phyloP scores from a whole-genome alignment of 2,329 filamentous ascomycete genomes.

The Pseudopithomyces maydicus region DNA sequence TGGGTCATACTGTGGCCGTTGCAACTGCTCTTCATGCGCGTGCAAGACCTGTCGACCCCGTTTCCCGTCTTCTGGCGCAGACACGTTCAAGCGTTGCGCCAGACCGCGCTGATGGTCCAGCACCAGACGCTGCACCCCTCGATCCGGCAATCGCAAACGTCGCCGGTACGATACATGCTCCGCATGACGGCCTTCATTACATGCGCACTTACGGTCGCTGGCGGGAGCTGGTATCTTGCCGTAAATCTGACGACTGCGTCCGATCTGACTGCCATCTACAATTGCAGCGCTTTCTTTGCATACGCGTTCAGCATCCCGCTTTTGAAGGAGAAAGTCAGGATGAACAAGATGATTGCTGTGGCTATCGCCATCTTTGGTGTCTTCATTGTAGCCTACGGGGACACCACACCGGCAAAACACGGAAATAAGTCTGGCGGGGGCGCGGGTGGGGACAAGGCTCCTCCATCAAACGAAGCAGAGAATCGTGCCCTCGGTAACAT shows the following conservation, averaged over 20 bases:
- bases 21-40: conserved; percentile 78
- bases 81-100: conserved; percentile 66
- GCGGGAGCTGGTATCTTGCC: conserved; percentile 93
- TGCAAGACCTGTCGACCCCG: conserved; percentile 77
- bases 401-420: conserved; percentile 61
- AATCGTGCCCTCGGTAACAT: conserved; percentile 83
- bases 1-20: conserved; percentile 89
- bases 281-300: conserved; percentile 98
- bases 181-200: conserved; percentile 83
- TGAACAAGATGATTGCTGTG: conserved; percentile 87
- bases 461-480: conserved; percentile 59
- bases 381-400: conserved; percentile 93
- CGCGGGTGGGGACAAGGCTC: conserved; percentile 54
- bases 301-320: conserved; percentile 95
- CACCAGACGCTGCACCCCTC: conserved; percentile 73
- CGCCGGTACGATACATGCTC: conserved; percentile 74
- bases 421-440: conserved; percentile 61
- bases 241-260: conserved; percentile 91
- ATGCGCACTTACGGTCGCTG: conserved; percentile 83
- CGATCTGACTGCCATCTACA: conserved; percentile 97
- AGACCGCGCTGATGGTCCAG: conserved; percentile 84
- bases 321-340: conserved; percentile 79
- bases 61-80: conserved; percentile 87
- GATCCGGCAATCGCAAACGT: conserved; percentile 49
- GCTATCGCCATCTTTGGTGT: conserved; percentile 86